Conservation (phyloP, 768 basidiomycete species). For the Russula vinacea region DNA sequence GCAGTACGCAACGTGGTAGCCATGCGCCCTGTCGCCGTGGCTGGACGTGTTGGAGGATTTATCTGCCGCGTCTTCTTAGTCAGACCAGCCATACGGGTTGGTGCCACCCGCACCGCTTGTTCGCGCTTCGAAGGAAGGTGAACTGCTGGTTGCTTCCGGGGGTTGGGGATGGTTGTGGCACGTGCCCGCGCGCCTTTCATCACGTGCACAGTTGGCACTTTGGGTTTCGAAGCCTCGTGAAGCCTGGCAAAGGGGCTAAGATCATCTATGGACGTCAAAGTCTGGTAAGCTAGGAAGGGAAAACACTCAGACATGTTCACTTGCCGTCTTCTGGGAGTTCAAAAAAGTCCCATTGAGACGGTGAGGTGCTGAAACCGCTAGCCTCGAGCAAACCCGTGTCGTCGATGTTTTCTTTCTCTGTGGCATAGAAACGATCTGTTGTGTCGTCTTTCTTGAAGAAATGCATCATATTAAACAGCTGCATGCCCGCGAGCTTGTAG, state of each 20-base stretch:
- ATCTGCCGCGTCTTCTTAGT: neutral
- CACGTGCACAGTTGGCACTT: neutral
- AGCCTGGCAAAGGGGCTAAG: constrained; percentile 8
- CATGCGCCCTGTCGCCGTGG: neutral
- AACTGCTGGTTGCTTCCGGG: neutral
- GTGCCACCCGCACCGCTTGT: neutral
- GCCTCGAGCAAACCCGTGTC: constrained; percentile 22
- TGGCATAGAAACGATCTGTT: constrained; percentile 32
- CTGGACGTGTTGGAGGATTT: constrained; percentile 3
- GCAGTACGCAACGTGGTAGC: neutral
- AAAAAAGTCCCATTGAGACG: constrained; percentile 22
- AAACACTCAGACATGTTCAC: neutral
- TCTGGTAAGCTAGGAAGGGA: neutral
- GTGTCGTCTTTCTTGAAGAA: constrained; percentile 39
- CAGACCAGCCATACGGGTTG: neutral
- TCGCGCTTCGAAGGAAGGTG: neutral
- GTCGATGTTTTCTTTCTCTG: constrained; percentile 21
- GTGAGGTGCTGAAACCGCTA: constrained; percentile 16
- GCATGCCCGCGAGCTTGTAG: constrained; percentile 43
- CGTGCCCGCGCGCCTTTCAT: neutral
- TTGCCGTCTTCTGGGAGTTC: constrained; percentile 22
- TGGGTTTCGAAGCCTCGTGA: neutral
- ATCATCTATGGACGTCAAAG: constrained; percentile 8
- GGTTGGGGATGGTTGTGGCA: neutral
- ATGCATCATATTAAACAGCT: constrained; percentile 40